phyloP scores from a whole-genome alignment of 2,329 filamentous ascomycete genomes.

The Huntiella decipiens region DNA sequence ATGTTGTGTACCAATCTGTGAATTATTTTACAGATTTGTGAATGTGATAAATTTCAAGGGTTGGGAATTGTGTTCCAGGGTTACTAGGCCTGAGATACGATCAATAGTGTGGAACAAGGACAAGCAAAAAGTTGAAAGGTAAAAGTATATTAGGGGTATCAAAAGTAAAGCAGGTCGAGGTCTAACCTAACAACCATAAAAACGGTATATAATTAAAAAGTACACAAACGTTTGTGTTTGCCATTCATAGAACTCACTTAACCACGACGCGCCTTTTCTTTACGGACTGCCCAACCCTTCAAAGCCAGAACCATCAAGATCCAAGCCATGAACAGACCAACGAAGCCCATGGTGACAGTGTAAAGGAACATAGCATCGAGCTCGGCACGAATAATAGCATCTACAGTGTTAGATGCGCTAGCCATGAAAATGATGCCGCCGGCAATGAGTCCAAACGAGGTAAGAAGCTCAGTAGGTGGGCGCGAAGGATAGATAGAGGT shows the following conservation, averaged over 20 bases:
- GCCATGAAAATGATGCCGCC: slow-evolving; percentile 88
- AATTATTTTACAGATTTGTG: neutral
- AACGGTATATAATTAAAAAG: too few relatives aligned
- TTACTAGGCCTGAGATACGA: neutral
- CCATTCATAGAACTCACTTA: neutral
- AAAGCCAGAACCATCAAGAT: slow-evolving; percentile 57
- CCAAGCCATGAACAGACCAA: slow-evolving; percentile 73
- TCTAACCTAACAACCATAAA: too few relatives aligned
- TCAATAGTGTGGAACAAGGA: neutral
- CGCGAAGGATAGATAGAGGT: slow-evolving; percentile 62
- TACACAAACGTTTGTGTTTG: too few relatives aligned
- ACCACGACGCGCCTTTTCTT: slow-evolving; percentile 17
- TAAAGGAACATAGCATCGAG: slow-evolving; percentile 89
- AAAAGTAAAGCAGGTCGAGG: neutral
- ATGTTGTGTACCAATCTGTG: neutral
- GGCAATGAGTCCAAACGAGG: slow-evolving; percentile 68
- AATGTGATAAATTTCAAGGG: slow-evolving; percentile 3
- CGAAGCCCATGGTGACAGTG: slow-evolving; percentile 69
- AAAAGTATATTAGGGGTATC: neutral
- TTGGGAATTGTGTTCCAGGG: neutral
- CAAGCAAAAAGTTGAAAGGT: neutral
- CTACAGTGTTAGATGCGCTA: slow-evolving; percentile 59
- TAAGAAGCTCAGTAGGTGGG: slow-evolving; percentile 76
- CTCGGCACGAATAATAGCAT: slow-evolving; percentile 55
- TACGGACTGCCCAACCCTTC: slow-evolving; percentile 64